Conservation (phyloP, 345 rosid genomes). For the Hirschfeldia incana region DNA sequence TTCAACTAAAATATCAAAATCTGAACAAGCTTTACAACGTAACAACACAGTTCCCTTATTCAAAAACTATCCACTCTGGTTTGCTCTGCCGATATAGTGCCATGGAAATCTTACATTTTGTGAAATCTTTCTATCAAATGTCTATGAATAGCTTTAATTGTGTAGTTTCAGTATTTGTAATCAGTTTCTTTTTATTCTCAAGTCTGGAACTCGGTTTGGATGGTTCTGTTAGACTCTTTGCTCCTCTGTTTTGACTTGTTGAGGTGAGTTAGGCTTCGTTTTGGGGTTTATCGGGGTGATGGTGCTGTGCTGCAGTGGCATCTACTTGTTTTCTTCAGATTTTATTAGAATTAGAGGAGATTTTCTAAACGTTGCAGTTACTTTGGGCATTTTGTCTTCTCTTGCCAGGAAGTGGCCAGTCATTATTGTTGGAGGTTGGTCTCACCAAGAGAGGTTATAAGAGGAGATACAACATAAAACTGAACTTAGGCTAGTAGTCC, state of each 20-base stretch:
- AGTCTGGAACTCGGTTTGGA: background rate
- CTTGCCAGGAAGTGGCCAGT: too few relatives aligned
- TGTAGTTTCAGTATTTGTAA: background rate
- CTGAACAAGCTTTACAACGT: background rate
- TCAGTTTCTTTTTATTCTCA: background rate
- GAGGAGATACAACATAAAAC: too few relatives aligned
- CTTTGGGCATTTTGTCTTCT: too few relatives aligned
- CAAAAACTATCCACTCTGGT: background rate
- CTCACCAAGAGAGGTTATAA: too few relatives aligned
- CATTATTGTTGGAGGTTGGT: too few relatives aligned
- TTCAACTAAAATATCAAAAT: background rate
- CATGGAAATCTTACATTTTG: constrained; percentile 31
- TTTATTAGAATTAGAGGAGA: too few relatives aligned
- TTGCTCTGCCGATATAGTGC: constrained; percentile 26
- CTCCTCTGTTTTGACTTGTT: background rate
- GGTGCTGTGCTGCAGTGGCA: too few relatives aligned
- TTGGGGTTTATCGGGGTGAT: too few relatives aligned
- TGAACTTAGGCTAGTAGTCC: too few relatives aligned
- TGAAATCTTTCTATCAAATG: background rate
- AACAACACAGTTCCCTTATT: background rate
- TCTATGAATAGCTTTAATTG: background rate
- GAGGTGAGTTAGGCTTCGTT: background rate
- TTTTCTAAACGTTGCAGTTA: too few relatives aligned
- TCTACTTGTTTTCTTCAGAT: too few relatives aligned
- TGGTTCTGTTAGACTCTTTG: background rate